Conservation (phyloP, 164 flowering plant genomes). For the Aristolochia contorta region DNA sequence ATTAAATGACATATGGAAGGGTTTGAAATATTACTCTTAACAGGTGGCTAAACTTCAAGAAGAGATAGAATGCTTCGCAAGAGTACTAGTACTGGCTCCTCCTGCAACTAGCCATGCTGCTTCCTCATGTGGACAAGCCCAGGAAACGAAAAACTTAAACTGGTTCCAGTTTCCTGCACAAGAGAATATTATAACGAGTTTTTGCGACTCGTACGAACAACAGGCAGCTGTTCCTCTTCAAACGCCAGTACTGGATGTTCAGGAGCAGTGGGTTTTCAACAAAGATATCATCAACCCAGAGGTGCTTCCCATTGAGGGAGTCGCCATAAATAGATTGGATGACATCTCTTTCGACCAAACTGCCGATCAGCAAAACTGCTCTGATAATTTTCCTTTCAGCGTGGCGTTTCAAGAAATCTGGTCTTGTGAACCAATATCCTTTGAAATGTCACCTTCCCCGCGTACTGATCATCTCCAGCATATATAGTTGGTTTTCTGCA, state of each 20-base stretch:
- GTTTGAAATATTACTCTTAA: background rate
- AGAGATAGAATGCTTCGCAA: constrained; percentile 44
- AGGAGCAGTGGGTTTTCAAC: background rate
- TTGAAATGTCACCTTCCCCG: constrained; percentile 2
- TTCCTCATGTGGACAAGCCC: constrained; percentile 6
- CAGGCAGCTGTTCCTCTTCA: background rate
- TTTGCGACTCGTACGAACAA: background rate
- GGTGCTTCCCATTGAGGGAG: constrained; percentile 8
- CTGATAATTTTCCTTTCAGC: constrained; percentile 5
- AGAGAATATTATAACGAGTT: background rate
- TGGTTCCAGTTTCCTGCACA: constrained; percentile 1
- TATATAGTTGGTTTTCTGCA: constrained; percentile 1
- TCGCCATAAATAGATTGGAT: constrained; percentile 9
- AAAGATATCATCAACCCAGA: constrained; percentile 12
- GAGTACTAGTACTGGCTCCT: constrained; percentile 20
- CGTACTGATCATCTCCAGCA: background rate
- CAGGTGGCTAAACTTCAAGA: constrained; percentile 55
- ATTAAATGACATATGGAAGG: too few relatives aligned
- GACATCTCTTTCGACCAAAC: constrained; percentile 9
- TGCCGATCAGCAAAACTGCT: constrained; percentile 5
- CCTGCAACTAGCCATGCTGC: constrained; percentile 2
- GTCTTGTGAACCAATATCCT: background rate
- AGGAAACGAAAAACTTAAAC: background rate
- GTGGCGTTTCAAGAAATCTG: constrained; percentile 13
- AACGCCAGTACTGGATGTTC: background rate